These are phyloP conservation scores for Penicillium crystallinum DNA, from an alignment of 495 filamentous ascomycete species.

Conservation along the genomic window DNA sequence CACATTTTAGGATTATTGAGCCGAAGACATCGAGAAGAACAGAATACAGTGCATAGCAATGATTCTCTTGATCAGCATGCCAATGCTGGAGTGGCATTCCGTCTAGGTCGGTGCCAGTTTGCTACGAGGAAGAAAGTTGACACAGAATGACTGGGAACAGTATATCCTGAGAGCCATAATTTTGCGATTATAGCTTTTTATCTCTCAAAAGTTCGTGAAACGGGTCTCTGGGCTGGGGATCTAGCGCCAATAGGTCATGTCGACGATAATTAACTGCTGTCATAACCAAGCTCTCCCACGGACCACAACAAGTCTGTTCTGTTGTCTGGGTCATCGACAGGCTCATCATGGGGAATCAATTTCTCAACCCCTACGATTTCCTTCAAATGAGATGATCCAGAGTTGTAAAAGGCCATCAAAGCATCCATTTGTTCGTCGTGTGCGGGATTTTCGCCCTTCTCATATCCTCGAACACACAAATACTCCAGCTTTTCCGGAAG, in stretches of 20 bases:
- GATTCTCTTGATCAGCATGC: no score
- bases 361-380: constrained; percentile 17
- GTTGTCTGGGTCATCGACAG: constrained; percentile 14
- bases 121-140: no score
- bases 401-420: constrained; percentile 8
- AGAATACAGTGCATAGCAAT: no score
- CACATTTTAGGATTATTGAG: neutral
- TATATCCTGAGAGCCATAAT: no score
- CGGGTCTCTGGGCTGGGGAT: neutral
- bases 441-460: constrained; percentile 7
- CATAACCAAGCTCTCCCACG: neutral
- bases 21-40: no score
- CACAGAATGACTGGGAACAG: no score
- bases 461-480: constrained; percentile 24
- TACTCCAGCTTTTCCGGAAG: constrained; percentile 23
- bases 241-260: neutral
- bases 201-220: no score
- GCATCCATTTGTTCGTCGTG: constrained; percentile 19
- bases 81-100: no score
- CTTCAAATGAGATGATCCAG: constrained; percentile 11
- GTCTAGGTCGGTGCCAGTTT: no score
- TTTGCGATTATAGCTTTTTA: no score
- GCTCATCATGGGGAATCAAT: constrained; percentile 17
- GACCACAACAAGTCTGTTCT: constrained; percentile 13
- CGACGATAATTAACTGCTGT: neutral